Percentiles rank a stretch among this genome's conserved stretches.
phyloP scores from a whole-genome alignment of 2,329 filamentous ascomycete genomes.

The Fusarium pseudograminearum region DNA sequence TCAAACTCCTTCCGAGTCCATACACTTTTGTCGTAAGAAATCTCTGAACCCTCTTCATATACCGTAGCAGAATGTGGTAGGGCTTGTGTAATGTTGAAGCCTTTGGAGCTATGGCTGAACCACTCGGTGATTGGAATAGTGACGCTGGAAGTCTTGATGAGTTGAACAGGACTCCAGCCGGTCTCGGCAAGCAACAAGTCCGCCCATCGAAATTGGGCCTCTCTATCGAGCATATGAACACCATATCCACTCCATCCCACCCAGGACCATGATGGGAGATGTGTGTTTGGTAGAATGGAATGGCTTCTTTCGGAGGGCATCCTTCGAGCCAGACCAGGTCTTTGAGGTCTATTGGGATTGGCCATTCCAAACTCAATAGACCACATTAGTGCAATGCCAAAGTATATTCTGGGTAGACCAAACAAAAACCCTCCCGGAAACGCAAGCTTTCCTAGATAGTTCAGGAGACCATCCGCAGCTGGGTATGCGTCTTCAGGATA shows the following conservation, averaged over 20 bases:
- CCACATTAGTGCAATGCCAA: conserved; percentile 1
- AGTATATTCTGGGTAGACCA: background rate
- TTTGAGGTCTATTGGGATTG: background rate
- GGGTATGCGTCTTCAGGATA: conserved; percentile 6
- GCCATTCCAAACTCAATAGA: background rate
- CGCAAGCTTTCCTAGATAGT: background rate
- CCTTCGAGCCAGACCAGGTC: background rate
- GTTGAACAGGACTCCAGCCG: background rate
- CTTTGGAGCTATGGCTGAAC: background rate
- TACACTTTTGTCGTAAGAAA: background rate
- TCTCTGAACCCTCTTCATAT: background rate
- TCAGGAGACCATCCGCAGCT: background rate
- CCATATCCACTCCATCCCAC: background rate
- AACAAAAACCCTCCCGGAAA: background rate
- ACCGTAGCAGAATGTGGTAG: background rate
- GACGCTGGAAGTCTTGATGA: background rate
- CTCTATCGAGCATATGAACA: background rate
- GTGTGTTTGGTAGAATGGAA: background rate
- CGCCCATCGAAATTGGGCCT: background rate
- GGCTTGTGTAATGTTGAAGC: background rate
- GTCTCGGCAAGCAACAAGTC: background rate
- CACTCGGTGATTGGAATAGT: background rate
- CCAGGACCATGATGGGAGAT: conserved; percentile 5
- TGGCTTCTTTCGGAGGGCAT: background rate
- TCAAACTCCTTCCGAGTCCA: background rate